These are phyloP conservation scores for Trypanosoma brucei DNA, from an alignment of 208 protist genomes.

Conservation along the genomic window DNA sequence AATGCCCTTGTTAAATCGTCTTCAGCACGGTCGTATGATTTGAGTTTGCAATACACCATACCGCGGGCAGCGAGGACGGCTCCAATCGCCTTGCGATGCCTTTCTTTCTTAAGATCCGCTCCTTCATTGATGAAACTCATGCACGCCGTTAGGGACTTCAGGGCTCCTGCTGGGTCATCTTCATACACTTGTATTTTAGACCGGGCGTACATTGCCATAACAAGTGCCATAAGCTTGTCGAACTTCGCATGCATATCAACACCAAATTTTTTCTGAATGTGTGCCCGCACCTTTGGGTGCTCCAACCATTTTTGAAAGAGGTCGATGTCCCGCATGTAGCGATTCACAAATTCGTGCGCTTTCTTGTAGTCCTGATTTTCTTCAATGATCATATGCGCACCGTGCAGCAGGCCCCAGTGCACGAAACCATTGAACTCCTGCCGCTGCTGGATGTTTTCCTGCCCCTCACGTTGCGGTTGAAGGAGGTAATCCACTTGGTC, in stretches of 20 bases:
- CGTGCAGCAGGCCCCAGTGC: constrained; percentile 85
- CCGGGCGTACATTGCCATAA: constrained; percentile 84
- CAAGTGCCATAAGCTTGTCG: constrained; percentile 84
- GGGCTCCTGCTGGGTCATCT: constrained; percentile 76
- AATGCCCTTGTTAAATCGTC: constrained; percentile 80
- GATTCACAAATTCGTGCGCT: constrained; percentile 87
- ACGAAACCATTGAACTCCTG: constrained; percentile 88
- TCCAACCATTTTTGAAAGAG: constrained; percentile 89
- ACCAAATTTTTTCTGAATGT: constrained; percentile 86
- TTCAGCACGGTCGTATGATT: constrained; percentile 71
- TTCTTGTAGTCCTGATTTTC: constrained; percentile 84
- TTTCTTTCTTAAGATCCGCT: constrained; percentile 52
- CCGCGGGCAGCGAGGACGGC: constrained; percentile 72
- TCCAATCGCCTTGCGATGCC: constrained; percentile 80
- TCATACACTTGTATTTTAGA: constrained; percentile 88
- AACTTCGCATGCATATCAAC: constrained; percentile 82
- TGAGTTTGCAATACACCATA: constrained; percentile 84
- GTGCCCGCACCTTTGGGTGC: constrained; percentile 83
- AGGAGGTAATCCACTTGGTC: constrained; percentile 85
- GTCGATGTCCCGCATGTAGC: constrained; percentile 87
- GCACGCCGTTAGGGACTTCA: constrained; percentile 79
- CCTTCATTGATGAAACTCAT: constrained; percentile 72
- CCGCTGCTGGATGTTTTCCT: constrained; percentile 77
- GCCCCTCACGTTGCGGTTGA: constrained; percentile 72
- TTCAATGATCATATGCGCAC: constrained; percentile 81